Evolutionary conservation across 139 green algal species (phyloP), one percentile per base, ranked within the genome.

Genomic region (Tetraselmis striata): DNA sequence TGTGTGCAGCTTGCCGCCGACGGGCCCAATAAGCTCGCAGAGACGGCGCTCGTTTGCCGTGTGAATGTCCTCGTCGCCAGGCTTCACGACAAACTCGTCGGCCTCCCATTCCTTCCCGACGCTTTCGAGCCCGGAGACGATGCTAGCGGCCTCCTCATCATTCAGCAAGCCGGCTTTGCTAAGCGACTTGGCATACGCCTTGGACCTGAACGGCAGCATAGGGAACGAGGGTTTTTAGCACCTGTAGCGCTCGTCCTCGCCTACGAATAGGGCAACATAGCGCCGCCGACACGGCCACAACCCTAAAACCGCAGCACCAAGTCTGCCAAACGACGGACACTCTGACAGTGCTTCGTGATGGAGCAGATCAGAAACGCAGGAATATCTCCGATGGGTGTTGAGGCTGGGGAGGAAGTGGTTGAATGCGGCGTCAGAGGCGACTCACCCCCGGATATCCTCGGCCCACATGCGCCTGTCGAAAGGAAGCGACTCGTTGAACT

Each of bases 1-100:
- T 0, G 97, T 99, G 89, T 99, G 97, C 83, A 99, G 95, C 92
- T 99, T 99, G 77, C 95, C 96, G 30, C 93, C 95, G 24, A 97
- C 90, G 30, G 91, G 1, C 1, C 95, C 96, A 24, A 99, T 86
- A 22, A 98, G 76, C 90, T 99, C 96, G 59, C 87, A 95, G 1
- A 99, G 89, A 25, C 95, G 86, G 23, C 96, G 89, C 89, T 99
- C 96, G 85, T 99, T 99, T 76, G 96, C 96, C 31, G 95, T 99
- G 92, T 99, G 95, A 82, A 99, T 99, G 90, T 99, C 96, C 87
- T 99, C 96, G 84, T 99, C 96, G 0, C 94, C 94, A 1, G 82
- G 74, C 87, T 94, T 95, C 26, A 98, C 87, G 27, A 91, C 78
- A 86, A 98, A 98, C 1, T 30, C 75, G 78, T 89, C 92, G 0